Evolutionary conservation across 345 rosid species (phyloP).

Genomic region (Jatropha curcas): DNA sequence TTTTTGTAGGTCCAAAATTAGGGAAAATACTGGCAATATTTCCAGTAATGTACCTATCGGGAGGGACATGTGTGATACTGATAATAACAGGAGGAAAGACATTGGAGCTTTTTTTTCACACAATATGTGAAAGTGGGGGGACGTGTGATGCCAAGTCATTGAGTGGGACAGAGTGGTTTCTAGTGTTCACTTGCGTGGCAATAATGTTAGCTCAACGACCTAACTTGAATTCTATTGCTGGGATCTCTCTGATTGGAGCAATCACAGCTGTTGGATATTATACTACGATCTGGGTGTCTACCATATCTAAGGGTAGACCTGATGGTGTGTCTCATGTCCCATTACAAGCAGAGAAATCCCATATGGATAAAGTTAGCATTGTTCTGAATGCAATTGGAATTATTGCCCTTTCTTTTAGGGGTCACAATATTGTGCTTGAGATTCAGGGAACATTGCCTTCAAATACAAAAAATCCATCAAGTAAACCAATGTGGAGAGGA

Average conservation of each 20-base stretch:
- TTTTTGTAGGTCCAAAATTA: slow-evolving; percentile 39
- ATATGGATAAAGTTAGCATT: slow-evolving; percentile 17
- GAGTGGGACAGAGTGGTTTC: slow-evolving; percentile 41
- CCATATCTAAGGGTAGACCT: slow-evolving; percentile 30
- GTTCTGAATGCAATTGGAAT: slow-evolving; percentile 46
- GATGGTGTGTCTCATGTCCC: slow-evolving; percentile 24
- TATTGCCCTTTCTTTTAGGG: slow-evolving; percentile 47
- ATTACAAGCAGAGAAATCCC: slow-evolving; percentile 10
- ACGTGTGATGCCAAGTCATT: slow-evolving; percentile 24
- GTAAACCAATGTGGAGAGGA: slow-evolving; percentile 52
- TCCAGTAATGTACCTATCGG: slow-evolving; percentile 66
- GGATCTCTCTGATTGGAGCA: slow-evolving; percentile 42
- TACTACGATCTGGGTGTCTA: slow-evolving; percentile 41
- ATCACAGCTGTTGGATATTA: slow-evolving; percentile 34
- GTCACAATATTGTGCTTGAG: slow-evolving; percentile 66
- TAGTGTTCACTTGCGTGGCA: slow-evolving; percentile 46
- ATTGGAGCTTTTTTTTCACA: slow-evolving; percentile 31
- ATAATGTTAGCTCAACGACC: slow-evolving; percentile 45
- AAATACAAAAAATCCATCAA: slow-evolving; percentile 22
- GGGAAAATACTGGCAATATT: slow-evolving; percentile 51
- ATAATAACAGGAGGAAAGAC: slow-evolving; percentile 46
- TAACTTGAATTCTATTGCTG: slow-evolving; percentile 46
- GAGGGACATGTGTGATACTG: slow-evolving; percentile 49
- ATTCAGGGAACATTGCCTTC: slow-evolving; percentile 61
- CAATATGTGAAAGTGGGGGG: slow-evolving; percentile 12